These are phyloP conservation scores for Suhomyces chickasaworum DNA, from an alignment of 1,139 yeast genomes.

Conservation along the genomic window DNA sequence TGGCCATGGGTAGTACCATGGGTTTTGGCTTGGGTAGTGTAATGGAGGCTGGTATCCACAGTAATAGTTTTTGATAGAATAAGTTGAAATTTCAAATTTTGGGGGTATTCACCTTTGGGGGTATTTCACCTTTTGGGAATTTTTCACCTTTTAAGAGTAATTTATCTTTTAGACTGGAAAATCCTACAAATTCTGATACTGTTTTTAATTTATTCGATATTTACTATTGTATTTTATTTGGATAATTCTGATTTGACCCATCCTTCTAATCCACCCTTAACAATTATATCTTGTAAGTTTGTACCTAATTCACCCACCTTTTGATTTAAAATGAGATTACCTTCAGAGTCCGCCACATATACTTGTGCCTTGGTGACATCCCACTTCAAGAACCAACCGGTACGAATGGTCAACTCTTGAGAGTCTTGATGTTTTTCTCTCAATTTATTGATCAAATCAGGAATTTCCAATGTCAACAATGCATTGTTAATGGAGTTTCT, in stretches of 20 bases:
- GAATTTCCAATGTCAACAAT: conserved; percentile 87
- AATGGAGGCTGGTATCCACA: too few species aligned
- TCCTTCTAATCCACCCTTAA: conserved; percentile 96
- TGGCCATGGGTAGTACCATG: too few species aligned
- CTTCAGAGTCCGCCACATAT: conserved; percentile 66
- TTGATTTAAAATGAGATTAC: conserved; percentile 70
- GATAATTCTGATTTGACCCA: conserved; percentile 84
- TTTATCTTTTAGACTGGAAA: too few species aligned
- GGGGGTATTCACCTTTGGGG: too few species aligned
- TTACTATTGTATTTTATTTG: conserved; percentile 2
- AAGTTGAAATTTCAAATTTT: too few species aligned
- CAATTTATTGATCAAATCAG: conserved; percentile 74
- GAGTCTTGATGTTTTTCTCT: conserved; percentile 64
- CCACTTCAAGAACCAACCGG: conserved; percentile 93
- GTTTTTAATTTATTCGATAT: neutral
- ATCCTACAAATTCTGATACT: neutral
- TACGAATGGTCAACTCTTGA: conserved; percentile 81
- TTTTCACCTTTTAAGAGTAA: too few species aligned
- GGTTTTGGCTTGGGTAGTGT: too few species aligned
- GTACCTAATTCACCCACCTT: conserved; percentile 96
- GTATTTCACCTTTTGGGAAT: too few species aligned
- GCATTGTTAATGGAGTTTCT: conserved; percentile 97
- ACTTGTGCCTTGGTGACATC: conserved; percentile 86
- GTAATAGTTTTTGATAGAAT: too few species aligned
- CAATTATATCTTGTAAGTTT: conserved; percentile 92